Percentiles rank a stretch among this genome's conserved stretches.
phyloP scores from a whole-genome alignment of 1,284 basidiomycete genomes.

The Ustilago hordei region DNA sequence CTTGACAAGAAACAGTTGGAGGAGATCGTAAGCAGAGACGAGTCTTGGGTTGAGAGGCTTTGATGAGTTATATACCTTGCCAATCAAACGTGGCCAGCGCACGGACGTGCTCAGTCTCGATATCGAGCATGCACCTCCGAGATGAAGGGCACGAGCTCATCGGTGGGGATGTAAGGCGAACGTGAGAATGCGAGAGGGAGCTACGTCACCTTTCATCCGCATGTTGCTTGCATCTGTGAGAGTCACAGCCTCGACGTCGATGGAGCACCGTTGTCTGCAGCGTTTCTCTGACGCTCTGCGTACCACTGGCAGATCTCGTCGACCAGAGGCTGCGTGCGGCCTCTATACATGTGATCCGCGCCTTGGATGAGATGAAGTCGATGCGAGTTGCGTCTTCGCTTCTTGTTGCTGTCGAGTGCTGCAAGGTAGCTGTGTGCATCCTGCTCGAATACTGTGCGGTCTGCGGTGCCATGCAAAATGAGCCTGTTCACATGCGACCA shows the following conservation, averaged over 20 bases:
- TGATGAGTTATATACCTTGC: neutral
- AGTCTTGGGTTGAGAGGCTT: too few relatives aligned
- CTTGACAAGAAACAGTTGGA: neutral
- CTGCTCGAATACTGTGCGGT: conserved; percentile 32
- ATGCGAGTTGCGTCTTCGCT: conserved; percentile 25
- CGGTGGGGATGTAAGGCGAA: neutral
- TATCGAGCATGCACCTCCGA: neutral
- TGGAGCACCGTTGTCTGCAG: neutral
- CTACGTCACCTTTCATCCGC: too few relatives aligned
- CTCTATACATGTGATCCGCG: conserved; percentile 54
- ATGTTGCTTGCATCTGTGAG: conserved; percentile 1
- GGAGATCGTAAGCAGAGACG: neutral
- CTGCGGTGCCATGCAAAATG: conserved; percentile 48
- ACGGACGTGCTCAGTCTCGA: neutral
- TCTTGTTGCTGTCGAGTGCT: conserved; percentile 17
- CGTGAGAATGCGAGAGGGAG: too few relatives aligned
- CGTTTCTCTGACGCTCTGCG: conserved; percentile 6
- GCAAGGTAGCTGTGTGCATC: conserved; percentile 45
- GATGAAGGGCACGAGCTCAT: neutral
- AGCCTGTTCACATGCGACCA: conserved; percentile 12
- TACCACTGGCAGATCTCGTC: conserved; percentile 30
- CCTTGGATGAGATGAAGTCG: conserved; percentile 45
- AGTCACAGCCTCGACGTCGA: conserved; percentile 19
- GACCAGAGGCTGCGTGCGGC: conserved; percentile 21
- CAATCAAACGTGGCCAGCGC: neutral